Base-by-base conservation (phyloP, 805 yeast genomes). In the Starmerella floricola region DNA sequence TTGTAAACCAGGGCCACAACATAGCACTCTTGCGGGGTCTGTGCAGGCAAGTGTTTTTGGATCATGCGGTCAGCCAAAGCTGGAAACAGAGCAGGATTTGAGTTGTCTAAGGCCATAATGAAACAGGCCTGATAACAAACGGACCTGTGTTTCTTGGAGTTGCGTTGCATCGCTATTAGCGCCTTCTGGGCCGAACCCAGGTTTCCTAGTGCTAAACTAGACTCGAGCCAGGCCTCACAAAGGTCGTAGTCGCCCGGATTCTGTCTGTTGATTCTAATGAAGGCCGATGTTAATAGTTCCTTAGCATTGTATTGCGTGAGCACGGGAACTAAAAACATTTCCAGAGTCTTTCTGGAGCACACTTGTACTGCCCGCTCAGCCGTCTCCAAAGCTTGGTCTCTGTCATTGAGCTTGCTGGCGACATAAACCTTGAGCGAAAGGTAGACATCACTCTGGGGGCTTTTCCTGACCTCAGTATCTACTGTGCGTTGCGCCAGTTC, bases 21-120 rank as follows among this genome's bases (percentile, higher is more conserved):
- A 49, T 64, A 83, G 2, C 71, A 61, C 46, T 86, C 93, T 51
- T 84, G 93, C 8, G 79, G 73, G 17, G 66, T 63, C 31, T 63
- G 50, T 34, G 68, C 63, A 1, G 88, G 83, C 34, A 64, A 62
- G 15, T 69, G 55, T n/a, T 60, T 59, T 23, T 71, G 74, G 23
- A 80, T 56, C 48, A 79, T 56, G 49, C 78, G 74, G 44, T 67
- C 53, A 0, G 85, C 87, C 27, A 85, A 61, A 44, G 68, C 63
- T 1, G 83, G 78, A 46, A 73, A 73, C 30, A 85, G 59, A 30
- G 57, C 62, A 38, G 55, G 53, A 49, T 76, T 81, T 42, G 71
- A 64, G 38, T 67, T 67, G 34, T 73, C 50, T 18, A 55, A 31
- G 51, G 60, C 69, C 62, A 62, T 73, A 59, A 15, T 73, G 57